Evolutionary conservation across 306 rosid species (phyloP), one percentile per base, ranked within the genome.

Genomic region (Acacia confusa): DNA sequence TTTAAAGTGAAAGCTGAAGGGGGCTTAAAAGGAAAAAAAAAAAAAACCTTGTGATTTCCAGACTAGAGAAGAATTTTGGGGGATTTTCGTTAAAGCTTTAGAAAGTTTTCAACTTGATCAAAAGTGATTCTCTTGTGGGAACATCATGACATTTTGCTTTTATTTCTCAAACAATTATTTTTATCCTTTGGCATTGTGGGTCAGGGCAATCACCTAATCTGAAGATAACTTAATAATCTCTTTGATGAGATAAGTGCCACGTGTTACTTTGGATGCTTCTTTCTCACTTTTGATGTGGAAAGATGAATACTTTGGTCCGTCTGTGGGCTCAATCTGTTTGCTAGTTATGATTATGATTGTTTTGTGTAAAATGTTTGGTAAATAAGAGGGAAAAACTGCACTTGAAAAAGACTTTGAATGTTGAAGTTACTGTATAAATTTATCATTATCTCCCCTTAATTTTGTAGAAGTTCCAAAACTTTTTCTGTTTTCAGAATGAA

Each of bases 221-320:
- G 41, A 57, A 43, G 44, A 70, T 57, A 57, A 79, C 3, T 75
- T 55, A 44, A 11, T 22, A 11, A 16, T 64, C 6, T 12, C 63
- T 36, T 78, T 67, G 9, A 48, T 0, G 7, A 12, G 63, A 43
- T 7, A 17, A 71, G 61, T 47, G 78, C 48, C 71, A 76, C 70
- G 38, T 45, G 80, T 76, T 36, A 76, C 19, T 76, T 24, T 43
- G 79, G 25, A 79, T 82, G 57, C 64, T 17, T 27, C 25, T 36
- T 45, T 16, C 30, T 44, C 34, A 32, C 45, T 61, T 61, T 36
- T 78, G 82, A 50, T 67, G 47, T 72, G 68, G 70, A 78, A 57
- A 47, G 48, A 53, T 76, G 78, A 63, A 16, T 55, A 44, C 27
- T 68, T 24, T 14, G 12, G 73, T 57, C 71, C 10, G 8, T 55